These are phyloP conservation scores for Coniosporium tulheliwenetii DNA, from an alignment of 2,329 filamentous ascomycete genomes.

Conservation along the genomic window DNA sequence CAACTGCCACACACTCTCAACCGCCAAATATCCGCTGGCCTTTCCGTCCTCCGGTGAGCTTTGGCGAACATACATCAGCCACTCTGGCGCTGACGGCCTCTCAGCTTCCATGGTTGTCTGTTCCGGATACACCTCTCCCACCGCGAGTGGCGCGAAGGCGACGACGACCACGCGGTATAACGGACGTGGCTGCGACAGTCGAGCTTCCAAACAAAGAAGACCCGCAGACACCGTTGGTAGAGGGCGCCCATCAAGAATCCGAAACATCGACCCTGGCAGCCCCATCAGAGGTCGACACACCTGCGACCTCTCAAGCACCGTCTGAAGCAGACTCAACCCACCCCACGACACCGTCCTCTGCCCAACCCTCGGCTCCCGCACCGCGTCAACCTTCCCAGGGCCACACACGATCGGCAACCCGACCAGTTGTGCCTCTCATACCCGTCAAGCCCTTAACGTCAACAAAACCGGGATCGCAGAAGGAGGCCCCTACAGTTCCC, in stretches of 20 bases:
- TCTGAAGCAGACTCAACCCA: slow-evolving; percentile 40
- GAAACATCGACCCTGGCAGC: slow-evolving; percentile 28
- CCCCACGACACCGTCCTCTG: slow-evolving; percentile 40
- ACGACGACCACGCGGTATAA: slow-evolving; percentile 16
- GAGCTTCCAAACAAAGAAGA: no score
- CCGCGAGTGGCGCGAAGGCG: slow-evolving; percentile 8
- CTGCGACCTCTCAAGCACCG: slow-evolving; percentile 40
- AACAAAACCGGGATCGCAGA: slow-evolving; percentile 16
- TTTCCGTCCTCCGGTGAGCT: no score
- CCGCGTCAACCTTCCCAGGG: slow-evolving; percentile 16
- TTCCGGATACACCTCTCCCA: no score
- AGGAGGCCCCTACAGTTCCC: slow-evolving; percentile 11
- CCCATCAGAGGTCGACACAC: slow-evolving; percentile 36
- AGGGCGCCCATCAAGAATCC: slow-evolving; percentile 19
- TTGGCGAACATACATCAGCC: no score
- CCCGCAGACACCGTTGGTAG: no score
- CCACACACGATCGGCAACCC: slow-evolving; percentile 25
- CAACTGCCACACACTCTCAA: no score
- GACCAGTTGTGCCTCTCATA: slow-evolving; percentile 36
- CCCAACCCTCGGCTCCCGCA: slow-evolving; percentile 17
- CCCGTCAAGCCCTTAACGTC: slow-evolving; percentile 27
- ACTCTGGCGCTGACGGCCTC: no score
- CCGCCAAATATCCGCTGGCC: no score
- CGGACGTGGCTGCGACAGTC: no score
- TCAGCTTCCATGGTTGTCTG: no score